Percentiles rank a stretch among this genome's conserved stretches.
Evolutionary conservation across 2,329 filamentous ascomycete species (phyloP).

Genomic region (Tolypocladium ovalisporum): DNA sequence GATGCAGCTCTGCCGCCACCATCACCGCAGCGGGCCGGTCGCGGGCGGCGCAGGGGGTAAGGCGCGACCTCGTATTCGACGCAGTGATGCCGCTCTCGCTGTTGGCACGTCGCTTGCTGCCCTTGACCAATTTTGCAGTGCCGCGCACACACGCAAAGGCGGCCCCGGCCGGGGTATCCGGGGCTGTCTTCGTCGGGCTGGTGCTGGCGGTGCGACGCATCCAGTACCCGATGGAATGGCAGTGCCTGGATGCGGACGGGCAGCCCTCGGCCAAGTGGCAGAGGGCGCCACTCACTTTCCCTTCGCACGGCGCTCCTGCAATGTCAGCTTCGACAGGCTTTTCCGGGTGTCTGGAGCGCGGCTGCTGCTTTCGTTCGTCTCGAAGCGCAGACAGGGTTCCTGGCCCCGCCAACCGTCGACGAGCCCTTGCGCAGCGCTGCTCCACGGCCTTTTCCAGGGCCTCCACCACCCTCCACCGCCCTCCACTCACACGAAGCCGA

Average conservation of each 20-base stretch:
- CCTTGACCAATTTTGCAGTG: background rate
- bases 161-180: background rate
- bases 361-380: slow-evolving; percentile 1
- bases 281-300: background rate
- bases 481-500: background rate
- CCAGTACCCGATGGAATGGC: background rate
- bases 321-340: background rate
- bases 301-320: background rate
- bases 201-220: background rate
- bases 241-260: background rate
- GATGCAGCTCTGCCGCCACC: background rate
- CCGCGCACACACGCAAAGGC: background rate
- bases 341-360: background rate
- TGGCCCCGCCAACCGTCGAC: no score
- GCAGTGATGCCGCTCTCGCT: background rate
- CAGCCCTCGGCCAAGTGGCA: background rate
- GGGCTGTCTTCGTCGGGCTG: background rate
- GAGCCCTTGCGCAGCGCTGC: no score
- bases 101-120: background rate
- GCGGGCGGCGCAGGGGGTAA: background rate
- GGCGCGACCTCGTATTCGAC: background rate
- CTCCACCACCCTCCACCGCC: background rate
- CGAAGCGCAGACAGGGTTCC: background rate
- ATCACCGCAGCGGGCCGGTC: background rate
- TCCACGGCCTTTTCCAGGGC: background rate